Percentiles rank a stretch among this genome's conserved stretches.
phyloP scores from a whole-genome alignment of 164 flowering plant genomes.

The Cinnamomum micranthum region DNA sequence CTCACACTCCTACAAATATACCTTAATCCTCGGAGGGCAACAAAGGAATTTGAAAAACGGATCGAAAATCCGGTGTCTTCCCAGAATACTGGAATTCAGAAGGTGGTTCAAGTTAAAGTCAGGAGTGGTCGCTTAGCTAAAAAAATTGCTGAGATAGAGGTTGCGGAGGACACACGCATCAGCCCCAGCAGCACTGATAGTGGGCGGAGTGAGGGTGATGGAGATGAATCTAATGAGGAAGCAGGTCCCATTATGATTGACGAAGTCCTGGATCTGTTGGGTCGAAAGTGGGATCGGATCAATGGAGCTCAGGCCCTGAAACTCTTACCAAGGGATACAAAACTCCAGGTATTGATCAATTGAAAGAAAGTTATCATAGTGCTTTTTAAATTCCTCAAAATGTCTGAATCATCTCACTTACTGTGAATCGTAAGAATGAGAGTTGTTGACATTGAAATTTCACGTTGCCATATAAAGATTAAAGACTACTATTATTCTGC shows the following conservation, averaged over 20 bases:
- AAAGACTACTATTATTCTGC: background rate
- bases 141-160: conserved; percentile 93
- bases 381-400: background rate
- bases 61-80: conserved; percentile 51
- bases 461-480: background rate
- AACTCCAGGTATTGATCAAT: conserved; percentile 64
- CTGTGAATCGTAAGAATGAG: background rate
- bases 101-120: conserved; percentile 33
- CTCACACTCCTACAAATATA: conserved; percentile 93
- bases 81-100: conserved; percentile 41
- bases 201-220: conserved; percentile 87
- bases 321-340: conserved; percentile 87
- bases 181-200: conserved; percentile 73
- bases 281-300: conserved; percentile 86
- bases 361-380: background rate
- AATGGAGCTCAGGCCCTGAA: conserved; percentile 97
- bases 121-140: conserved; percentile 55
- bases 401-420: background rate
- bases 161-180: conserved; percentile 65
- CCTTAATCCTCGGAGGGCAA: conserved; percentile 79
- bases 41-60: conserved; percentile 72
- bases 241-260: conserved; percentile 83
- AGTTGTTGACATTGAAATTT: background rate
- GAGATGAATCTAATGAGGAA: conserved; percentile 71
- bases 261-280: conserved; percentile 79